Base-by-base conservation (phyloP, 768 basidiomycete genomes). In the Dioszegia aurantiaca region DNA sequence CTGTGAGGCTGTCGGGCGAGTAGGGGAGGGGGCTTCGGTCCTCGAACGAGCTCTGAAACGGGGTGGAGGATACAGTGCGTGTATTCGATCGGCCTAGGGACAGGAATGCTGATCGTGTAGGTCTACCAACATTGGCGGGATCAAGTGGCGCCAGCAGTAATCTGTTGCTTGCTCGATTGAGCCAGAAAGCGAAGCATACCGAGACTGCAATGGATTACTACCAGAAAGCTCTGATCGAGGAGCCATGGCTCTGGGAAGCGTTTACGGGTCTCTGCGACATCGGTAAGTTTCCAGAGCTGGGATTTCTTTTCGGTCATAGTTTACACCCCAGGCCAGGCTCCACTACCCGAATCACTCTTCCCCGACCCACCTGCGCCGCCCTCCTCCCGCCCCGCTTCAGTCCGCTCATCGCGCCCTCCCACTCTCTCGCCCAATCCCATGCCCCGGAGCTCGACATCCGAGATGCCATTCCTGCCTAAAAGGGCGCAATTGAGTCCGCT, bases 221-320 rank as follows among this genome's bases (percentile, higher is more conserved):
- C 37, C 43, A 56, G 16, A 58, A 67, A 43, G 72, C 73, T 2
- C 52, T 76, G 27, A 45, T 36, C 30, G 63, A 72, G 23, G 71
- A 74, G 57, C 60, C 67, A 28, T 76, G 75, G 75, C 49, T 69
- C 24, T 76, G 75, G 75, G 75, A 76, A 28, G 75, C 75, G 1
- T 73, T 73, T 56, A 67, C 61, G 10, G 73, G 69, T 1, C 51
- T 76, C 30, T 76, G 73, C 47, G 73, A 74, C 59, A 58, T 70
- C 11, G 75, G 75, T 76, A n/a, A 64, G 70, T 17, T 41, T 24
- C 1, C 55, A 56, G n/a, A n/a, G n/a, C n/a, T n/a, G n/a, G n/a
- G n/a, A 23, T 30, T 16, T 44, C 42, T 39, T 11, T 46, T 12
- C 31, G 26, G n/a, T 45, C 49, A 23, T 24, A 59, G 33, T 55